Evolutionary conservation across 768 basidiomycete genomes (phyloP), one percentile per base, ranked within the genome.

Genomic region (Steccherinum ochraceum): DNA sequence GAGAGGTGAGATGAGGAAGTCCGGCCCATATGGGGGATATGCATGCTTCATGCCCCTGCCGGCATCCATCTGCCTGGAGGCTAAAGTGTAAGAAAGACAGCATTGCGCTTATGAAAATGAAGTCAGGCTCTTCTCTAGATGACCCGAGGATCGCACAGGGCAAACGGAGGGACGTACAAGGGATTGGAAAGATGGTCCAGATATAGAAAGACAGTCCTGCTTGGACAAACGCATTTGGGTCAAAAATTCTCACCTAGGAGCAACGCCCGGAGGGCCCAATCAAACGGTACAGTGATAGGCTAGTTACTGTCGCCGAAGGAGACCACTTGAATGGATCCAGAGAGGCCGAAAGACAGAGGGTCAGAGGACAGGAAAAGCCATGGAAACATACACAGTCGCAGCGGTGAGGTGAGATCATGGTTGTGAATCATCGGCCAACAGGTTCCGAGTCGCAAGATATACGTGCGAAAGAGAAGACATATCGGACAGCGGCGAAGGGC

Each of bases 101-200:
- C 30, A 35, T 35, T 16, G 16, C 16, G 30, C 30, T 7, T 35
- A 35, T 35, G 30, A 35, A 35, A 35, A 35, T 7, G 30, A 35
- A 16, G 7, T 16, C 30, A 35, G 30, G 7, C 30, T 35, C 30
- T 35, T 35, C 30, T 35, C 7, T 16, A 35, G 7, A 7, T 35
- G n/a, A 43, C 41, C 41, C 41, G 41, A 43, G 18, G 41, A 43
- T 43, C 41, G 41, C 41, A 43, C 41, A 43, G 41, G 41, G 16
- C 21, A 23, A 18, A 43, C 18, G 41, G 21, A 7, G 21, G 41
- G 5, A 18, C 18, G 41, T 10, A 19, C n/a, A 23, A 18, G 7
- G 7, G 10, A 23, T 18, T 43, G 41, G 21, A 43, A 43, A 43
- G 41, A 43, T 43, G 7, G 10, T 10, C 41, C 41, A 18, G 41